Base-by-base conservation (phyloP, 805 yeast species). In the Sugiyamaella marilandica region DNA sequence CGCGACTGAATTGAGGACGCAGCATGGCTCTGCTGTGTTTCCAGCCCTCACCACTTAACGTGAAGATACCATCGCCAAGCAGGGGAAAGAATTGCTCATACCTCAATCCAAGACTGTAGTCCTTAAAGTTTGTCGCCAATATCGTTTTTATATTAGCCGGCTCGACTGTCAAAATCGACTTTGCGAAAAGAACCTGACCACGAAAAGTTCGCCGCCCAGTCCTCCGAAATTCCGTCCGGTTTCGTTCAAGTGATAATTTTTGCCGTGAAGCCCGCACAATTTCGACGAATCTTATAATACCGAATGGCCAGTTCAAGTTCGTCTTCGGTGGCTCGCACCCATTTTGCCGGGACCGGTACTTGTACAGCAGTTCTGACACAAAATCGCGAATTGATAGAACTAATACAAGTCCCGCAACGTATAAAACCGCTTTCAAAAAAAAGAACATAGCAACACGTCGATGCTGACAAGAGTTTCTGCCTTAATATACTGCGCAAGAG, bases 61-160 rank as follows among this genome's bases (percentile, higher is more conserved):
- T 69, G 59, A 70, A 70, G 45, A 70, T 69, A 1, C 74, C 73
- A 31, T 60, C 56, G 4, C 73, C 73, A 11, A 70, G 56, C 24
- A 69, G 49, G 10, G 67, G 68, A 18, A 47, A 52, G 41, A 70
- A 57, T 36, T 59, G 59, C n/a, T 43, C 49, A 45, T 60, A 50
- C 9, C 74, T 59, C 14, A 41, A 29, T 0, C 68, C 70, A 18
- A 70, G 57, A 18, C 58, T 58, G 49, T 57, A 70, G 45, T 68
- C 71, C 48, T 64, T 56, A 54, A 67, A 69, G 31, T 60, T 57
- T 2, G 69, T 65, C 11, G 71, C 64, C 29, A 68, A 56, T 14
- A 69, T 50, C 2, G 70, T 55, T 55, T 66, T 63, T 53, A 69
- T 52, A 51, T 69, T 68, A 34, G 64, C 69, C 2, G 71, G 69